Conservation (phyloP, 257 asterid species). For the Scutellaria galericulata region DNA sequence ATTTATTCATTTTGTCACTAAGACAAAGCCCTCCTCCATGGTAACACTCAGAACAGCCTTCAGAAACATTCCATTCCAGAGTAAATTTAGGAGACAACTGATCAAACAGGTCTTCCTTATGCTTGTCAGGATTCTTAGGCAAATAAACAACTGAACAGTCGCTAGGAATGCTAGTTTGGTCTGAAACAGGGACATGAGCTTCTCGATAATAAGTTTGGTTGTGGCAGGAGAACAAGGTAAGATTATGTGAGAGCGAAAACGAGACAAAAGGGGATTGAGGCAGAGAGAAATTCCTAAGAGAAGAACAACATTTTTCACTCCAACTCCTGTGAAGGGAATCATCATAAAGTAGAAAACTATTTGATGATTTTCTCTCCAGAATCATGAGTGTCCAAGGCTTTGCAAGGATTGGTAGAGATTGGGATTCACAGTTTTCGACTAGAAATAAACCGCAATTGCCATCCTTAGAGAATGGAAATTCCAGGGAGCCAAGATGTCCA, state of each 20-base stretch:
- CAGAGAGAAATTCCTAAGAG: neutral
- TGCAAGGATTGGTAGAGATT: too few relatives aligned
- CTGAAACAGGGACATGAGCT: too few relatives aligned
- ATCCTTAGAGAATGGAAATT: neutral
- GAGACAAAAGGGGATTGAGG: constrained; percentile 33
- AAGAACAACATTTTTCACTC: constrained; percentile 13
- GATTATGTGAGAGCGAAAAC: constrained; percentile 27
- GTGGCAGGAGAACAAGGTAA: constrained; percentile 40
- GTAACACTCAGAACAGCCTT: constrained; percentile 38
- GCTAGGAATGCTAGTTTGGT: neutral
- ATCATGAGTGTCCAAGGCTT: neutral
- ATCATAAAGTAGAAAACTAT: neutral
- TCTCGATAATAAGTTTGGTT: neutral
- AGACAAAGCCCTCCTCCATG: constrained; percentile 43
- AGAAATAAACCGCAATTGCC: constrained; percentile 45
- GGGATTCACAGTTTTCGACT: constrained; percentile 21
- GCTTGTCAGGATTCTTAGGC: constrained; percentile 24
- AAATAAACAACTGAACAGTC: constrained; percentile 27
- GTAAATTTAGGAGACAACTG: constrained; percentile 30
- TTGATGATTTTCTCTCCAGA: neutral
- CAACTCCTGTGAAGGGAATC: too few relatives aligned
- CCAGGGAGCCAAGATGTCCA: neutral
- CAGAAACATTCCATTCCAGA: constrained; percentile 45
- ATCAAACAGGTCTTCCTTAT: constrained; percentile 4
- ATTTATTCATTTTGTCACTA: neutral